phyloP scores from a whole-genome alignment of 2,329 filamentous ascomycete genomes.

The Alternaria ventricosa region DNA sequence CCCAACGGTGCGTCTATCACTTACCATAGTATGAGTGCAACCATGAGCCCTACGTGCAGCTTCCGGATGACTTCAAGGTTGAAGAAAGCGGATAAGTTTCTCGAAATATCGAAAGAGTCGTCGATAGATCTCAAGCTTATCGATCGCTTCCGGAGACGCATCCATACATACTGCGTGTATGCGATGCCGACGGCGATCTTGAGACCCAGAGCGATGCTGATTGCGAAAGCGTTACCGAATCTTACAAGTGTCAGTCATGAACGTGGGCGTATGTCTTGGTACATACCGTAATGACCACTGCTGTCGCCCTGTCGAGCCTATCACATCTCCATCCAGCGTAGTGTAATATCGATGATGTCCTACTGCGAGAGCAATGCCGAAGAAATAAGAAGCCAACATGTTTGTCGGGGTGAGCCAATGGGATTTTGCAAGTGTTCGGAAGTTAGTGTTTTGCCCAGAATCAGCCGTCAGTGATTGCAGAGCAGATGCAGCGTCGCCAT shows the following conservation, averaged over 20 bases:
- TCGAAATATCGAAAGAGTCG: not conserved
- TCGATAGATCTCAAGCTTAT: accelerated
- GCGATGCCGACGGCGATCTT: not conserved
- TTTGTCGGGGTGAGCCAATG: not conserved
- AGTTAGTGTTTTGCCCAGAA: accelerated
- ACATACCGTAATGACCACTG: not conserved
- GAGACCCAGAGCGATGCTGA: not conserved
- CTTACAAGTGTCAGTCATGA: not conserved
- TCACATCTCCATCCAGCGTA: accelerated
- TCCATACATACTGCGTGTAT: accelerated
- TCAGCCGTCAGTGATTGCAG: accelerated
- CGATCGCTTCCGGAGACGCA: not conserved
- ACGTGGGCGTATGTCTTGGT: not conserved
- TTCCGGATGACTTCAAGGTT: not conserved
- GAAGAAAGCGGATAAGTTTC: accelerated
- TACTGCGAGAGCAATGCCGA: not conserved
- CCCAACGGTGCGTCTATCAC: accelerated
- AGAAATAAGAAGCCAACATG: accelerated
- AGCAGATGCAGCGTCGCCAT: not conserved
- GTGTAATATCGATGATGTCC: not conserved
- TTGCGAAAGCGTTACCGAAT: not conserved
- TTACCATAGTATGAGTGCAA: not conserved
- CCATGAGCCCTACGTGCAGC: accelerated
- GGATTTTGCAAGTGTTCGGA: accelerated
- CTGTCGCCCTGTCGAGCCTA: not conserved